Base-by-base conservation (phyloP, 345 rosid species). In the Citrus australasica region DNA sequence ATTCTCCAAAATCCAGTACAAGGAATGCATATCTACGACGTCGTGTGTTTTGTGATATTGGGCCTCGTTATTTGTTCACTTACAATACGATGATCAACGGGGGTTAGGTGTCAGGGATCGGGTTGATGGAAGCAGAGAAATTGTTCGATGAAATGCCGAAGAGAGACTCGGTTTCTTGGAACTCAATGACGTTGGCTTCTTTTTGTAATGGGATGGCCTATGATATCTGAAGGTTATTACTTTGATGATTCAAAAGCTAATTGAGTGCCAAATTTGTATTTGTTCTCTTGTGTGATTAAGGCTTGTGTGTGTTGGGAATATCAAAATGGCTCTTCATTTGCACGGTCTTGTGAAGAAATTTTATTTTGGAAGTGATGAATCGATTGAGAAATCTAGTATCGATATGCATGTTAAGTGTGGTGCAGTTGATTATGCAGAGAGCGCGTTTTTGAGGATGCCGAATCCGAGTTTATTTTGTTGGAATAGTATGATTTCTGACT, bases 401-500 rank as follows among this genome's bases (percentile, higher is more conserved):
- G 82, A 75, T 55, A 75, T 75, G 84, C 75, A 82, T 78, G 32
- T 78, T 24, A 82, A 78, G 64, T 74, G 76, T 59, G 74, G 73
- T 32, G 64, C 27, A 10, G 28, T 63, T 72, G 67, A 25, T 27
- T 63, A 33, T 16, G 84, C 79, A 6, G 79, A 78, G 58, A 9
- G n/a, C 42, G 56, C 75, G 62, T 75, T 82, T 75, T 69, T 38
- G 24, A 75, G 79, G 73, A 75, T 82, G 60, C 64, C 0, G 9
- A 68, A 69, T 58, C 82, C 77, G 7, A 78, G 63, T 82, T 64
- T 82, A 40, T 38, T 82, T 75, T 78, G 82, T 28, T 63, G 69
- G 40, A 82, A 82, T 30, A 82, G 84, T 65, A 82, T 82, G 79
- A 64, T 82, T 74, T 75, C 70, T 32, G 79, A 79, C 62, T 82